Evolutionary conservation across 1,139 yeast species (phyloP).

Genomic region (Blastobotrys capitulatus): DNA sequence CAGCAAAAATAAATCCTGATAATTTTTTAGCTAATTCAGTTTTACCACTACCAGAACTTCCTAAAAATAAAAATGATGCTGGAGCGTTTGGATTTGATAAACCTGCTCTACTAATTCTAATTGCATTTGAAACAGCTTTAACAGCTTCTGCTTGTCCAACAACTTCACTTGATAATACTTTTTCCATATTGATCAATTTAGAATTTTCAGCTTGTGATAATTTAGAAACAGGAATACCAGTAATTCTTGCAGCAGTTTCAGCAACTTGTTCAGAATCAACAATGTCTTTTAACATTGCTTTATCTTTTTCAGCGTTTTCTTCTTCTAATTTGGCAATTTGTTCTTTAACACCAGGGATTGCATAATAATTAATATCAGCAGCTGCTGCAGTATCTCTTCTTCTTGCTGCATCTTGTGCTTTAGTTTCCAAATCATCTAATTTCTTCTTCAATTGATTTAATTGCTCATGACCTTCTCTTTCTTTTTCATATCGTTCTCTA

Average conservation of each 20-base stretch:
- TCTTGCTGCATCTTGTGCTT: conserved; percentile 96
- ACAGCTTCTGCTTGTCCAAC: conserved; percentile 98
- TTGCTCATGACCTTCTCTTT: conserved; percentile 87
- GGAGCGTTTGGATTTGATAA: conserved; percentile 94
- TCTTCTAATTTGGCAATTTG: conserved; percentile 71
- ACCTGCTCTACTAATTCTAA: conserved; percentile 92
- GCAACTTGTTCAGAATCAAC: conserved; percentile 93
- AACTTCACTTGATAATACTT: conserved; percentile 70
- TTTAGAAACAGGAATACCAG: conserved; percentile 98
- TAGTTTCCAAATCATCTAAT: conserved; percentile 84
- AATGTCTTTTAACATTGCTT: conserved; percentile 73
- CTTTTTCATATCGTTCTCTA: conserved; percentile 79
- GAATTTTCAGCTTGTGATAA: conserved; percentile 92
- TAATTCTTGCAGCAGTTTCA: conserved; percentile 93
- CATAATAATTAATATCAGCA: conserved; percentile 92
- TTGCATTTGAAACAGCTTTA: conserved; percentile 91
- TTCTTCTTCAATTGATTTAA: conserved; percentile 83
- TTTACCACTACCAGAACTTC: conserved; percentile 97
- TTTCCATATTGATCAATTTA: conserved; percentile 92
- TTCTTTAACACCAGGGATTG: conserved; percentile 84
- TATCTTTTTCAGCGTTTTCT: conserved; percentile 64
- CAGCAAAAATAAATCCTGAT: conserved; percentile 93
- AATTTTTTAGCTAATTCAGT: conserved; percentile 95
- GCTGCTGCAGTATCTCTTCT: conserved; percentile 91
- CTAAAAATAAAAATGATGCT: conserved; percentile 89